A percentile compares a stretch with the other conserved stretches of the same genome.
phyloP scores from a whole-genome alignment of 2,329 filamentous ascomycete species.

The Ascochyta rabiei region DNA sequence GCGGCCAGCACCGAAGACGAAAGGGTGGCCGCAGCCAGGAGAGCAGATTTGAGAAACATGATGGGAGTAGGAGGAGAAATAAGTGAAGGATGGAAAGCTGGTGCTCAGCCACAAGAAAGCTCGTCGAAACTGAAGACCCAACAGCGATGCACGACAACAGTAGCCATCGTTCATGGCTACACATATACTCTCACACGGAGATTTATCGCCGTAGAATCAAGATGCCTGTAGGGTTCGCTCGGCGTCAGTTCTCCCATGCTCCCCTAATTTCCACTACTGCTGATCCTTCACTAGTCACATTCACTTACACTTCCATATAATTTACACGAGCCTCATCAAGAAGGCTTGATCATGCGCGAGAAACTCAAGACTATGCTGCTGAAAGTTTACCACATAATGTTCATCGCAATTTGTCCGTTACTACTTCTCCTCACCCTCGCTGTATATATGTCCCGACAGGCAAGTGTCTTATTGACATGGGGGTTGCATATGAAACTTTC shows the following conservation, averaged over 20 bases:
- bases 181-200: constrained; percentile 10
- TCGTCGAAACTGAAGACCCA: neutral
- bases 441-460: constrained; percentile 7
- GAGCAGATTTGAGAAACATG: constrained; percentile 35
- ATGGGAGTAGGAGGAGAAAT: neutral
- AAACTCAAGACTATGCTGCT: neutral
- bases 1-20: constrained; percentile 39
- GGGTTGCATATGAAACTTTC: neutral
- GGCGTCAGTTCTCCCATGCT: constrained; percentile 30
- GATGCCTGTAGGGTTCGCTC: constrained; percentile 10
- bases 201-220: neutral
- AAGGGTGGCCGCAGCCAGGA: constrained; percentile 36
- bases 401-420: neutral
- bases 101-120: constrained; percentile 2
- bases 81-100: constrained; percentile 1
- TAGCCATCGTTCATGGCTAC: neutral
- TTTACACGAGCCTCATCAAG: constrained; percentile 3
- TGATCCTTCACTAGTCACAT: constrained; percentile 6
- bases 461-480: neutral
- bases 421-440: constrained; percentile 10
- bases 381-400: constrained; percentile 2
- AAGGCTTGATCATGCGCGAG: constrained; percentile 1
- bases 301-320: neutral
- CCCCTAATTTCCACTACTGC: constrained; percentile 25
- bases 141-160: neutral